These are phyloP conservation scores for Geranomyces variabilis DNA, from an alignment of 192 early-diverging fungal genomes.

Conservation along the genomic window DNA sequence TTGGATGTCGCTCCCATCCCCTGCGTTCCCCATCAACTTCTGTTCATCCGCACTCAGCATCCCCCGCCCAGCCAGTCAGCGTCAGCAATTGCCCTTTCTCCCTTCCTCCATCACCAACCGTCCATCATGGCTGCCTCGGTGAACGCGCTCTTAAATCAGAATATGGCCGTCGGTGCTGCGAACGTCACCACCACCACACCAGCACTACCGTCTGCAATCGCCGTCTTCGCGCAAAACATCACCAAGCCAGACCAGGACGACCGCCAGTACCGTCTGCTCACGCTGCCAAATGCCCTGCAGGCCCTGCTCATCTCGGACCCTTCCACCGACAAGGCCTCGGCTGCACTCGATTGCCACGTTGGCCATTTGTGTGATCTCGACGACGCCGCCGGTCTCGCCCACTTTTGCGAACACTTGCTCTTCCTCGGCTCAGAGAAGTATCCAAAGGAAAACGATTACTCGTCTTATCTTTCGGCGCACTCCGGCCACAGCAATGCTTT, in stretches of 20 bases:
- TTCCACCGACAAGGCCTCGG: conserved; percentile 74
- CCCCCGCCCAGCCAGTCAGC: no score
- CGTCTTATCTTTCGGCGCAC: conserved; percentile 70
- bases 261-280: conserved; percentile 40
- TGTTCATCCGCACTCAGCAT: no score
- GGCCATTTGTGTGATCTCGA: conserved; percentile 78
- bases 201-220: no score
- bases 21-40: no score
- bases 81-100: no score
- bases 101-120: no score
- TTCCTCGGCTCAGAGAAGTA: conserved; percentile 49
- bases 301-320: conserved; percentile 73
- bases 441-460: conserved; percentile 83
- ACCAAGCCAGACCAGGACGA: conserved; percentile 46
- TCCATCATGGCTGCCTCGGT: no score
- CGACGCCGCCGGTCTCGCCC: conserved; percentile 78
- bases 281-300: conserved; percentile 63
- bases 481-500: conserved; percentile 83
- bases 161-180: no score
- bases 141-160: no score
- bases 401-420: conserved; percentile 78
- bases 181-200: no score
- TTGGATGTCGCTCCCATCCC: no score
- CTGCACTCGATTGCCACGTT: conserved; percentile 81
- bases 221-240: conserved; percentile 23